A percentile compares a stretch with the other conserved stretches of the same genome.
Conservation (phyloP, 495 filamentous ascomycete genomes). For the Penicillium subrubescens region DNA sequence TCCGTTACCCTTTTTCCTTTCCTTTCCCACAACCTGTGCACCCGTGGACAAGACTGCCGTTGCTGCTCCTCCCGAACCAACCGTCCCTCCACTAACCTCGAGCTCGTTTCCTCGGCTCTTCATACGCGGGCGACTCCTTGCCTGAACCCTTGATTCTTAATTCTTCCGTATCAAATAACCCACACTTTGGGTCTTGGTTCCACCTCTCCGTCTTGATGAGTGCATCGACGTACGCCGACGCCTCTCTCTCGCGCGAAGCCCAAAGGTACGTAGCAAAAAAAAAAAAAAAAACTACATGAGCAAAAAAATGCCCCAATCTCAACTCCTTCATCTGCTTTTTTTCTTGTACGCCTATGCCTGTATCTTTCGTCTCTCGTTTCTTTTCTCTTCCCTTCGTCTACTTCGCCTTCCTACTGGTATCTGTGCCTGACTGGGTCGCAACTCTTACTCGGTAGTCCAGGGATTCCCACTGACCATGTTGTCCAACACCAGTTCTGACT, state of each 20-base stretch:
- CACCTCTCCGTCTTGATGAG: slow-evolving; percentile 45
- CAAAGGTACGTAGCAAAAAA: slow-evolving; percentile 35
- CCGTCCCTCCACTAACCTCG: not conserved
- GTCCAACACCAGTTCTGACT: slow-evolving; percentile 53
- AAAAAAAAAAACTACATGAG: not conserved
- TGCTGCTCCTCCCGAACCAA: slow-evolving; percentile 3
- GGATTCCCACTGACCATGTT: slow-evolving; percentile 47
- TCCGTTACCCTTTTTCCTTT: slow-evolving; percentile 12
- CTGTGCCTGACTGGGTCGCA: slow-evolving; percentile 22
- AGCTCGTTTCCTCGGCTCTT: slow-evolving; percentile 14
- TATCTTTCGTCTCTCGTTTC: not conserved
- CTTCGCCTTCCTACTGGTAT: slow-evolving; percentile 8
- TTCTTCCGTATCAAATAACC: slow-evolving; percentile 13
- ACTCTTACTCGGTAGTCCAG: slow-evolving; percentile 37
- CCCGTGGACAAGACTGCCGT: not conserved
- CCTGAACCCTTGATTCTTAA: slow-evolving; percentile 5
- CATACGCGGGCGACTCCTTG: not conserved
- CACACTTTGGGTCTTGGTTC: slow-evolving; percentile 26
- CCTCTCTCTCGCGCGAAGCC: slow-evolving; percentile 49
- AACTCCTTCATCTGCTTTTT: not conserved
- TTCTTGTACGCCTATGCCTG: not conserved
- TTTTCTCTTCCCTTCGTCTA: slow-evolving; percentile 8
- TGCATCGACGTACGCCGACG: slow-evolving; percentile 49
- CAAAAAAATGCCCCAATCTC: not conserved
- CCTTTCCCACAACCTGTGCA: slow-evolving; percentile 2